Percentiles rank a stretch among this genome's conserved stretches.
These are phyloP conservation scores for Euphorbia corollata DNA, from an alignment of 441 rosid species.

Conservation along the genomic window DNA sequence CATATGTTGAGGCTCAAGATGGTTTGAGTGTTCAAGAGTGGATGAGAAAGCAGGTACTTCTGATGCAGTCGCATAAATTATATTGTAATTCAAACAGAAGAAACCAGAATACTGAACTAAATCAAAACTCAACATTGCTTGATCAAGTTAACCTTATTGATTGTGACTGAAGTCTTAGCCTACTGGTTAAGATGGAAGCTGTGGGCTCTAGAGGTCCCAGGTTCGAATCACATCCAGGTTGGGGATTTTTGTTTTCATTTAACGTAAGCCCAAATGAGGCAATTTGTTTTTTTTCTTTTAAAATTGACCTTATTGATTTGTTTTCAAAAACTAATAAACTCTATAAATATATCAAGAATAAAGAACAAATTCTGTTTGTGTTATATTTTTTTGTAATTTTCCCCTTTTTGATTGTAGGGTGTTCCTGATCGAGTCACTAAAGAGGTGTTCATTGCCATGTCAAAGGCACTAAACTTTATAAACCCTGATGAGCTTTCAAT, in stretches of 20 bases:
- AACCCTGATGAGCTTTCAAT: constrained; percentile 90
- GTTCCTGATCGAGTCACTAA: constrained; percentile 81
- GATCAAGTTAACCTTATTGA: too few species aligned
- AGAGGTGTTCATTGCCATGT: constrained; percentile 95
- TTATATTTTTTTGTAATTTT: neutral
- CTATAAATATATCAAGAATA: neutral
- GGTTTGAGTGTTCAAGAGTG: constrained; percentile 73
- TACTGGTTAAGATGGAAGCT: too few species aligned
- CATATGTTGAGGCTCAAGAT: constrained; percentile 96
- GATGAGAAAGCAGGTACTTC: constrained; percentile 79
- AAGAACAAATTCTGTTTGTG: neutral
- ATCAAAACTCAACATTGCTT: neutral
- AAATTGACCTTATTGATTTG: neutral
- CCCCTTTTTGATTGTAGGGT: constrained; percentile 40
- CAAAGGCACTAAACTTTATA: constrained; percentile 86
- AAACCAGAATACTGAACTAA: neutral
- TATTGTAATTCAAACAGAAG: neutral
- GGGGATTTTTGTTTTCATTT: too few species aligned
- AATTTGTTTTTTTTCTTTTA: neutral
- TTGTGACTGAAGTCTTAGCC: too few species aligned
- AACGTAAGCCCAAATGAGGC: too few species aligned
- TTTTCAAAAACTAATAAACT: neutral
- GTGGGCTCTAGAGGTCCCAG: too few species aligned
- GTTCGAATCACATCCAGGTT: too few species aligned
- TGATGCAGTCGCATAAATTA: neutral